Evolutionary conservation across 2,329 filamentous ascomycete species (phyloP), one percentile per base, ranked within the genome.

Genomic region (Geosmithia morbida): DNA sequence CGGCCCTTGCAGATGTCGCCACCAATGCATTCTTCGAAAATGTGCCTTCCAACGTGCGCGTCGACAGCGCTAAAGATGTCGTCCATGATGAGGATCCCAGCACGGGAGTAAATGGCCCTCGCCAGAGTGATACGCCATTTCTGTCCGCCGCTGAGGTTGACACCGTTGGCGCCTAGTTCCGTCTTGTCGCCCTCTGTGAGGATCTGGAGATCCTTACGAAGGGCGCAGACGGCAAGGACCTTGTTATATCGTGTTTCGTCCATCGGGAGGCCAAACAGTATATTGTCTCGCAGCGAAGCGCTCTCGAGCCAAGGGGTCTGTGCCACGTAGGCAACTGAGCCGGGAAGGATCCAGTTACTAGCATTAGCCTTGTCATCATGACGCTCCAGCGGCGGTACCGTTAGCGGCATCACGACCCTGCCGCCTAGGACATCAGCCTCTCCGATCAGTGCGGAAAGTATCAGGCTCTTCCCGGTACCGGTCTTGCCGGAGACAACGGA

Each of bases 251-350:
- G 76, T n/a, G 72, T 66, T 49, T 79, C 67, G 48, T 87, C 75
- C 29, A 73, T 75, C 0, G 85, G 85, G 2, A 89, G 66, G 0
- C 85, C 85, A 51, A 90, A 92, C 0, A 87, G 61, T 46, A 92
- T 83, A 54, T 92, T 94, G 43, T 87, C 80, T 48, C 75, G 79
- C 51, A 94, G 80, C 6, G 79, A 84, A 1, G 82, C 83, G 54
- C 89, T 90, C 57, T 90, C 85, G 45, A 92, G 85, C 86, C 85
- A 92, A 0, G 86, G 85, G 7, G 84, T 87, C 57, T 89, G 85
- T 1, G 82, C 77, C 33, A 89, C 83, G 54, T 81, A 90, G 0
- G 85, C 85, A 44, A 88, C 73, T 2, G 82, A 75, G 2, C 74
- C 72, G 7, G 80, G 73, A 16, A 87, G 71, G 43, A 84, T 79